phyloP scores from a whole-genome alignment of 306 rosid genomes.

The Cucurbita ficifolia region DNA sequence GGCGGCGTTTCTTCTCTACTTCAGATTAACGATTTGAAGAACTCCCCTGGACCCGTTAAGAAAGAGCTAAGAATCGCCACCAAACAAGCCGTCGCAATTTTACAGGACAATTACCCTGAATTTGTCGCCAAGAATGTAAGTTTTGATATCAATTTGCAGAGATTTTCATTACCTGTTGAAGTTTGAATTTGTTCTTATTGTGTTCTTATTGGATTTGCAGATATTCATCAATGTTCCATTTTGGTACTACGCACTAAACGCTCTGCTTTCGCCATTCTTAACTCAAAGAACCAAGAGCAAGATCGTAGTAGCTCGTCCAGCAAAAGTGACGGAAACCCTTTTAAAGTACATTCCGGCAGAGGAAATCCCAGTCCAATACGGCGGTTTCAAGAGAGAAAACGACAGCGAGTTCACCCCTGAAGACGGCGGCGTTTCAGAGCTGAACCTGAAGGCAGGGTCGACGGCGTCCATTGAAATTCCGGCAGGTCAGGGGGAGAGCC shows the following conservation, averaged over 20 bases:
- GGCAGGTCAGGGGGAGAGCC: slow-evolving; percentile 4
- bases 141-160: not conserved
- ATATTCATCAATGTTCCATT: slow-evolving; percentile 83
- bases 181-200: not conserved
- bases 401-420: slow-evolving; percentile 19
- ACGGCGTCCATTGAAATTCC: slow-evolving; percentile 22
- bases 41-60: slow-evolving; percentile 61
- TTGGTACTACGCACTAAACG: slow-evolving; percentile 83
- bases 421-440: slow-evolving; percentile 19
- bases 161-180: no score
- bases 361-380: slow-evolving; percentile 30
- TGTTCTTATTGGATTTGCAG: slow-evolving; percentile 16
- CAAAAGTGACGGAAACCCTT: slow-evolving; percentile 33
- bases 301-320: slow-evolving; percentile 36
- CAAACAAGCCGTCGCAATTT: slow-evolving; percentile 57
- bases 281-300: slow-evolving; percentile 76
- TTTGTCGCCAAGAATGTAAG: slow-evolving; percentile 76
- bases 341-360: slow-evolving; percentile 35
- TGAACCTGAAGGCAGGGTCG: slow-evolving; percentile 20
- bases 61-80: slow-evolving; percentile 64
- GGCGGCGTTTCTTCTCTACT: slow-evolving; percentile 41
- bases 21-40: slow-evolving; percentile 68
- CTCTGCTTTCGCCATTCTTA: slow-evolving; percentile 56
- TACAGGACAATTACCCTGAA: slow-evolving; percentile 92
- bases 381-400: slow-evolving; percentile 30